Percentiles rank a stretch among this genome's conserved stretches.
Evolutionary conservation across 495 filamentous ascomycete genomes (phyloP).

Genomic region (Sabuloglossum arenarium): DNA sequence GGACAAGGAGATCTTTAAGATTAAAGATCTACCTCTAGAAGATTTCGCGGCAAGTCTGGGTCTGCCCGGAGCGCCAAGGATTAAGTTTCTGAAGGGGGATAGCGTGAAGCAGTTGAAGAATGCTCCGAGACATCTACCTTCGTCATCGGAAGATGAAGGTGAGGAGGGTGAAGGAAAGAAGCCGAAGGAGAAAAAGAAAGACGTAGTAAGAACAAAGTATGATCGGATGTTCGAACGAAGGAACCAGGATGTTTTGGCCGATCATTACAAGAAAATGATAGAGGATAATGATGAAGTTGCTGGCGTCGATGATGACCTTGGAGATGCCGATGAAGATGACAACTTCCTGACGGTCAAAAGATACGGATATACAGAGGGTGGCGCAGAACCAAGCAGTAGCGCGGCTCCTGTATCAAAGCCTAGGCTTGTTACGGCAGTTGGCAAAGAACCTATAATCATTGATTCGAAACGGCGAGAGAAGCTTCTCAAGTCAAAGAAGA

Average conservation of each 20-base stretch:
- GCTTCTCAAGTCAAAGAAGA: constrained; percentile 83
- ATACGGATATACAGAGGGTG: constrained; percentile 34
- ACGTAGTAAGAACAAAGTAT: constrained; percentile 65
- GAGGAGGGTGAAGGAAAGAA: constrained; percentile 24
- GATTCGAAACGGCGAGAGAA: constrained; percentile 89
- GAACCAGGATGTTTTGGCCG: constrained; percentile 85
- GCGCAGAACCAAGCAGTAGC: constrained; percentile 9
- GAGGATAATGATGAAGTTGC: constrained; percentile 34
- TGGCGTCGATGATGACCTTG: constrained; percentile 17
- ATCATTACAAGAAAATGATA: constrained; percentile 76
- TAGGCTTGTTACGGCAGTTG: constrained; percentile 20
- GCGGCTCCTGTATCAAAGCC: not conserved
- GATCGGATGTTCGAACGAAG: constrained; percentile 92
- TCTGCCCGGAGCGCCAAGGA: constrained; percentile 72
- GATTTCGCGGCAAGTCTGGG: constrained; percentile 70
- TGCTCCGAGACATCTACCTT: constrained; percentile 38
- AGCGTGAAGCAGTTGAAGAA: constrained; percentile 78
- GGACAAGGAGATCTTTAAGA: constrained; percentile 77
- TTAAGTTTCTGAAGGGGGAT: constrained; percentile 78
- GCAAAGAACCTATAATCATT: constrained; percentile 48
- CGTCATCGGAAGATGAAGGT: constrained; percentile 29
- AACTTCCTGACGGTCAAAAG: constrained; percentile 85
- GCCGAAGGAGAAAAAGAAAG: constrained; percentile 36
- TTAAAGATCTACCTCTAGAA: constrained; percentile 62
- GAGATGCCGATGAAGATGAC: constrained; percentile 39